Conservation (phyloP, 345 rosid genomes). For the Streptanthus diversifolius region DNA sequence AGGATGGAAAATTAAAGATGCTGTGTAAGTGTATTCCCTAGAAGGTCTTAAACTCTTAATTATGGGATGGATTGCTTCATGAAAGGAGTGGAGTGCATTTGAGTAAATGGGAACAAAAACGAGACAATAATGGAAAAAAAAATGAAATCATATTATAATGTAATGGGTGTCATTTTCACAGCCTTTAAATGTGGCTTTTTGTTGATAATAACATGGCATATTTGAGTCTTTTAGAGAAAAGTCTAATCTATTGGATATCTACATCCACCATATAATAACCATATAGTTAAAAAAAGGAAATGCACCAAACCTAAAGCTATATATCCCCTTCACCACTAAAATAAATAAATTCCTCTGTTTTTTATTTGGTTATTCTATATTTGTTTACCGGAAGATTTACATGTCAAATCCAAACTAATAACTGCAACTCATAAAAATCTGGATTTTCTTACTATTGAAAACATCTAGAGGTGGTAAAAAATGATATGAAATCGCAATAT, state of each 20-base stretch:
- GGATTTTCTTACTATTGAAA: no score
- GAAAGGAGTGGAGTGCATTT: slow-evolving; percentile 21
- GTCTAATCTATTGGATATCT: slow-evolving; percentile 31
- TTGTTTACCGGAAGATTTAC: no score
- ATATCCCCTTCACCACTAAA: slow-evolving; percentile 3
- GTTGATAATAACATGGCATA: slow-evolving; percentile 35
- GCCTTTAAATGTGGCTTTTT: slow-evolving; percentile 41
- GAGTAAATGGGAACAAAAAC: slow-evolving; percentile 15
- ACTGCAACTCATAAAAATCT: no score
- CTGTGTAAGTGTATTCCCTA: background rate
- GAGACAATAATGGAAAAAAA: slow-evolving; percentile 6
- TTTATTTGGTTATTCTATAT: background rate
- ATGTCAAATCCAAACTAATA: no score
- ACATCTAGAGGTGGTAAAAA: no score
- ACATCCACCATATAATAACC: slow-evolving; percentile 29
- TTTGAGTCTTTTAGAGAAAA: slow-evolving; percentile 32
- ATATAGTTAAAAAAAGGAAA: slow-evolving; percentile 5
- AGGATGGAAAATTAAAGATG: background rate
- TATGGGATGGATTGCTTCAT: slow-evolving; percentile 14
- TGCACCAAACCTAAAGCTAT: slow-evolving; percentile 28
- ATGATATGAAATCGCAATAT: no score
- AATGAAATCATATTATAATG: slow-evolving; percentile 19
- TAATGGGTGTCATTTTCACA: slow-evolving; percentile 35
- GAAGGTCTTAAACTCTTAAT: slow-evolving; percentile 2
- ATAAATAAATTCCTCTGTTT: background rate